A percentile compares a stretch with the other conserved stretches of the same genome.
Conservation (phyloP, 2,329 filamentous ascomycete species). For the Pestalotiopsis sp. region DNA sequence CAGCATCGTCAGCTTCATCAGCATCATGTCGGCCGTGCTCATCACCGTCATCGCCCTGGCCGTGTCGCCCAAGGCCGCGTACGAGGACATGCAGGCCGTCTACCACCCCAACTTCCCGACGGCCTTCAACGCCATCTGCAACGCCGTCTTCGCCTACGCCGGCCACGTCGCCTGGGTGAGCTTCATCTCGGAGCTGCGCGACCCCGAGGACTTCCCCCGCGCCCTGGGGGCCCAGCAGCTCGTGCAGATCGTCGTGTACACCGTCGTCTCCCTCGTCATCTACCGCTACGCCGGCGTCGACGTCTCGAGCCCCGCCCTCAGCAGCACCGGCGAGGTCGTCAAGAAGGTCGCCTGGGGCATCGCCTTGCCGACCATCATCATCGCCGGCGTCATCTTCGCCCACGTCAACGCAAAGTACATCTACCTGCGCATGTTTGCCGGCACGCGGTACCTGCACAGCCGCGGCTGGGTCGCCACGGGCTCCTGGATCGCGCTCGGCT, state of each 20-base stretch:
- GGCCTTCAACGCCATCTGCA: constrained; percentile 58
- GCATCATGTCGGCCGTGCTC: constrained; percentile 62
- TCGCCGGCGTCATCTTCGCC: constrained; percentile 71
- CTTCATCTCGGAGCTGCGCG: constrained; percentile 64
- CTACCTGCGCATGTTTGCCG: constrained; percentile 64
- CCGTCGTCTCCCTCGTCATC: constrained; percentile 65
- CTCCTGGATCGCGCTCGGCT: constrained; percentile 60
- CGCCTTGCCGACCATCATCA: constrained; percentile 68
- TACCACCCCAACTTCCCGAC: constrained; percentile 45
- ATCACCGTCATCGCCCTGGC: constrained; percentile 65
- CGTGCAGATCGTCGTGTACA: constrained; percentile 61
- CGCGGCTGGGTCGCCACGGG: constrained; percentile 51
- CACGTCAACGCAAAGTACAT: constrained; percentile 68
- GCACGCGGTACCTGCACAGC: constrained; percentile 55
- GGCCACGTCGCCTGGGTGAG: constrained; percentile 69
- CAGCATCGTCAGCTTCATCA: constrained; percentile 62
- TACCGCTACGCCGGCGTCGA: constrained; percentile 65
- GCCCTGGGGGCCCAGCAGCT: constrained; percentile 47
- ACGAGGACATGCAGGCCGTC: constrained; percentile 31
- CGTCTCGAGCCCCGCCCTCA: constrained; percentile 67
- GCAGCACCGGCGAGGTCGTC: constrained; percentile 55
- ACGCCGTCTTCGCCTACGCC: constrained; percentile 68
- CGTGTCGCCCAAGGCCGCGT: constrained; percentile 39
- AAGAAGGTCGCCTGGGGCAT: constrained; percentile 68
- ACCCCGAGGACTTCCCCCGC: constrained; percentile 61